A percentile compares a stretch with the other conserved stretches of the same genome.
Conservation (phyloP, 106 monocot species). For the Allium cepa region DNA sequence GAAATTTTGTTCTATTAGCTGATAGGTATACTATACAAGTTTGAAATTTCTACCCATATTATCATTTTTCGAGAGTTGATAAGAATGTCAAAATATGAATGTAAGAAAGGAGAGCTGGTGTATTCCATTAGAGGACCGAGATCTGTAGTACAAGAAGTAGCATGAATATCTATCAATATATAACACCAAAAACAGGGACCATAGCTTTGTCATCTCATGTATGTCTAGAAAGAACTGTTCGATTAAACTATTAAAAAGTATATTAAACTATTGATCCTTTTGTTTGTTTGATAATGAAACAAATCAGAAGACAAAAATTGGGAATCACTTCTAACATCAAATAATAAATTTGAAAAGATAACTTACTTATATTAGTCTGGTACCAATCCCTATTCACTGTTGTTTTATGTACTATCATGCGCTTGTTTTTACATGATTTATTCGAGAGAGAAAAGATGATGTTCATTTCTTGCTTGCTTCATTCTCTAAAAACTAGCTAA, state of each 20-base stretch:
- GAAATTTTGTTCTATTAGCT: too few species aligned
- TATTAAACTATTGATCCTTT: neutral
- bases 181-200: neutral
- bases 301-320: too few species aligned
- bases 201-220: neutral
- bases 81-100: conserved; percentile 80
- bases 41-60: conserved; percentile 60
- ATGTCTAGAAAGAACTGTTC: neutral
- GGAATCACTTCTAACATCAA: too few species aligned
- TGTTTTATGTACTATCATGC: too few species aligned
- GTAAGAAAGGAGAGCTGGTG: conserved; percentile 74
- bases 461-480: too few species aligned
- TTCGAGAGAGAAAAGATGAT: too few species aligned
- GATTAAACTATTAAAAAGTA: neutral
- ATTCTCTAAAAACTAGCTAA: too few species aligned
- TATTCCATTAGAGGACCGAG: conserved; percentile 78
- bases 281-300: too few species aligned
- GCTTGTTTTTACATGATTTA: too few species aligned
- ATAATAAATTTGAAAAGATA: too few species aligned
- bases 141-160: conserved; percentile 20
- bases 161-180: neutral
- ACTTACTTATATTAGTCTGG: too few species aligned
- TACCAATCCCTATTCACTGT: too few species aligned
- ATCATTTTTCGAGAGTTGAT: conserved; percentile 81
- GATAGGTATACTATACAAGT: neutral